Evolutionary conservation across 106 monocot genomes (phyloP), one percentile per base, ranked within the genome.

Genomic region (Phalaenopsis aphrodite): DNA sequence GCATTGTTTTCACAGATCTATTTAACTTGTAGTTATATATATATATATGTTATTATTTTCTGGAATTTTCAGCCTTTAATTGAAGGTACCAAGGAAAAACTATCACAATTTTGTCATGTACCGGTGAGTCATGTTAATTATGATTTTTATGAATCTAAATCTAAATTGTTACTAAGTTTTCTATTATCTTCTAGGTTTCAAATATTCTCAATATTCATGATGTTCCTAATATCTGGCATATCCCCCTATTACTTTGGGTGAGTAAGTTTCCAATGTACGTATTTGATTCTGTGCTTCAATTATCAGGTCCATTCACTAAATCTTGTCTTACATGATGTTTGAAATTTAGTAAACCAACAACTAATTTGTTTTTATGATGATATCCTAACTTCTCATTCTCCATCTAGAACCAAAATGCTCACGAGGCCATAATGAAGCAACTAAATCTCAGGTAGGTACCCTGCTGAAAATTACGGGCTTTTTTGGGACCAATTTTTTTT

Each of bases 171-270:
- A 21, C 41, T 11, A 71, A 78, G 56, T 12, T 69, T 56, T 30
- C 64, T 30, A 66, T 88, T 57, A 2, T 71, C 67, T 80, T 87
- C 19, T 82, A 93, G 90, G 85, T 85, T 79, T 80, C 78, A 75
- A 91, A 91, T 79, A 93, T 93, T 84, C 88, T 93, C 37, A 91
- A 90, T 82, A 87, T 93, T 43, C 87, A 93, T 83, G 93, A 93
- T 81, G 90, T 93, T 81, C 90, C 93, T 43, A 93, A 93, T 78
- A 82, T 90, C 78, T 93, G 90, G 93, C 91, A 91, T 80, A 80
- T 93, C 72, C 93, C 90, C 30, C 81, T 91, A 56, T 66, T 91
- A 58, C 90, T 93, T 78, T 83, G 81, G 82, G 90, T 93, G 68
- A 83, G 86, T 55, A 77, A 77, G n/a, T 67, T 48, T 10, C 48